These are phyloP conservation scores for Tuber aestivum DNA, from an alignment of 495 filamentous ascomycete species.

Conservation along the genomic window DNA sequence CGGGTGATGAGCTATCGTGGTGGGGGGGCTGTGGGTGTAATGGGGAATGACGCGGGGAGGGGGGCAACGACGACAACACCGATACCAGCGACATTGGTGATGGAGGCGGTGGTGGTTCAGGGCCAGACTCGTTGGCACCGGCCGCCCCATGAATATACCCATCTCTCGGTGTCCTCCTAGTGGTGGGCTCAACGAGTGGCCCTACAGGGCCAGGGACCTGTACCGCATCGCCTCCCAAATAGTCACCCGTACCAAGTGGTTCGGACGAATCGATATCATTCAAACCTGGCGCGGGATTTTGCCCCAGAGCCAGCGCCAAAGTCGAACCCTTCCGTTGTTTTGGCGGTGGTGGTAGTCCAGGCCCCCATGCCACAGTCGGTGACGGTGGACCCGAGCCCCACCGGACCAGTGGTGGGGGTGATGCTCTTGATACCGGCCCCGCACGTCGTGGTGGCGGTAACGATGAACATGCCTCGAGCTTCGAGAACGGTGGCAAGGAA, in stretches of 20 bases:
- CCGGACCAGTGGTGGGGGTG: background rate
- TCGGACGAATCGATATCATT: background rate
- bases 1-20: background rate
- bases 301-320: background rate
- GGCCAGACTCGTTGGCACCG: background rate
- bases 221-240: background rate
- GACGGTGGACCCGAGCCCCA: background rate
- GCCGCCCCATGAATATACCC: background rate
- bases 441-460: background rate
- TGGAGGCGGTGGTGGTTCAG: background rate
- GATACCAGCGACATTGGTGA: background rate
- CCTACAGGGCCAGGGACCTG: background rate
- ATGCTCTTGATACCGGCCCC: background rate
- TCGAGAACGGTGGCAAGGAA: background rate
- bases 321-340: background rate
- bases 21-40: background rate
- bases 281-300: background rate
- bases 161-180: background rate
- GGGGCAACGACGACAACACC: background rate
- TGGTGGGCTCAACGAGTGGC: background rate
- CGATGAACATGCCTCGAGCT: background rate
- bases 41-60: background rate
- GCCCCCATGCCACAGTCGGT: background rate
- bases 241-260: too few species aligned
- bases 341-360: background rate